phyloP scores from a whole-genome alignment of 306 rosid genomes.

The Dryas alaskensis region DNA sequence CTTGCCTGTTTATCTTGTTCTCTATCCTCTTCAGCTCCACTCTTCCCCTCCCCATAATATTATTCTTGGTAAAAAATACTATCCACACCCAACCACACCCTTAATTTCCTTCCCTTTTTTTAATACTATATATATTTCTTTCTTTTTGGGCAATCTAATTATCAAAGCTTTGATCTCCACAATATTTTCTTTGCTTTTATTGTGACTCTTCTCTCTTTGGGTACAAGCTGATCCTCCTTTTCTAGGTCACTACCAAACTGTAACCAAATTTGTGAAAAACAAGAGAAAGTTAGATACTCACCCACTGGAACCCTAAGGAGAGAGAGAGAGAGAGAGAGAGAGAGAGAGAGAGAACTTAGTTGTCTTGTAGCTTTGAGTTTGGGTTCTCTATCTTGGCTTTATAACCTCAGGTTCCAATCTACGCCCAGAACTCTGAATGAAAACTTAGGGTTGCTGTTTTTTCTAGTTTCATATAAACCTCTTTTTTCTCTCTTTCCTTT shows the following conservation, averaged over 20 bases:
- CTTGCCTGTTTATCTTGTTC: slow-evolving; percentile 98
- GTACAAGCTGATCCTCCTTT: slow-evolving; percentile 50
- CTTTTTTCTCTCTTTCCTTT: slow-evolving; percentile 27
- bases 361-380: slow-evolving; percentile 24
- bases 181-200: slow-evolving; percentile 20
- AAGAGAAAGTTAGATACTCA: slow-evolving; percentile 37
- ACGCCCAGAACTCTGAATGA: slow-evolving; percentile 35
- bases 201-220: slow-evolving; percentile 37
- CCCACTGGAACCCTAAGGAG: slow-evolving; percentile 36
- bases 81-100: slow-evolving; percentile 4
- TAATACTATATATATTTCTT: neutral
- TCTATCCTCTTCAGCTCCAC: slow-evolving; percentile 94
- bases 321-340: slow-evolving; percentile 21
- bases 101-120: slow-evolving; percentile 7
- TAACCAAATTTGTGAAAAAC: slow-evolving; percentile 60
- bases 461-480: slow-evolving; percentile 51
- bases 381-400: slow-evolving; percentile 28
- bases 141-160: neutral
- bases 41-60: slow-evolving; percentile 83
- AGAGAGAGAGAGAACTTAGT: slow-evolving; percentile 17
- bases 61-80: slow-evolving; percentile 17
- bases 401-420: slow-evolving; percentile 41
- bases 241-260: slow-evolving; percentile 46
- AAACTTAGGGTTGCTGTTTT: slow-evolving; percentile 55
- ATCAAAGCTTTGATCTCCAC: slow-evolving; percentile 15